These are phyloP conservation scores for Pythium sukuiense DNA, from an alignment of 352 stramenopile genomes.

Conservation along the genomic window DNA sequence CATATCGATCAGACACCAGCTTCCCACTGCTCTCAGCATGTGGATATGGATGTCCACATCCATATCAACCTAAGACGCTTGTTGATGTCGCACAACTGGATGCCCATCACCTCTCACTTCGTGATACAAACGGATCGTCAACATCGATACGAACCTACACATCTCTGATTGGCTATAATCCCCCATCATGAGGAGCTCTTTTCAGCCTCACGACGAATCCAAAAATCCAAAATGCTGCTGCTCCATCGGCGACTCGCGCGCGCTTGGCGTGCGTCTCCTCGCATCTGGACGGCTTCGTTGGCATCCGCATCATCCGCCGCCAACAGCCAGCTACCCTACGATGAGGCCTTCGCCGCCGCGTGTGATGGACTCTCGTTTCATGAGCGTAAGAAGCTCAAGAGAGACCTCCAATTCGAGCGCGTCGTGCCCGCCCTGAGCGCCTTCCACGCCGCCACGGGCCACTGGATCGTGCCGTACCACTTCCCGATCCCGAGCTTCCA, in stretches of 20 bases:
- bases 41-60: too few relatives aligned
- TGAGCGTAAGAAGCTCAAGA: not conserved
- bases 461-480: conserved; percentile 22
- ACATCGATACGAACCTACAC: not conserved
- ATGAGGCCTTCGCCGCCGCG: not conserved
- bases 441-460: conserved; percentile 13
- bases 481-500: conserved; percentile 2
- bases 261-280: too few relatives aligned
- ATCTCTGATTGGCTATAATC: not conserved
- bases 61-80: too few relatives aligned
- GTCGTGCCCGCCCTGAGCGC: conserved; percentile 1
- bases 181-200: not conserved
- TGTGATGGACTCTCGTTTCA: not conserved
- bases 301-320: too few relatives aligned
- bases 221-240: not conserved
- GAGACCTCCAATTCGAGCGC: not conserved
- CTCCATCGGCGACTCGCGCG: not conserved
- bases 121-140: not conserved
- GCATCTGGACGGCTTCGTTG: not conserved
- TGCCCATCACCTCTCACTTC: not conserved
- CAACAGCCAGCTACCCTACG: not conserved
- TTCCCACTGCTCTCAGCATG: too few relatives aligned
- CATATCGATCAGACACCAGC: not conserved
- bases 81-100: not conserved
- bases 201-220: not conserved